Evolutionary conservation across 2,329 filamentous ascomycete genomes (phyloP).

Genomic region (Nemania diffusa): DNA sequence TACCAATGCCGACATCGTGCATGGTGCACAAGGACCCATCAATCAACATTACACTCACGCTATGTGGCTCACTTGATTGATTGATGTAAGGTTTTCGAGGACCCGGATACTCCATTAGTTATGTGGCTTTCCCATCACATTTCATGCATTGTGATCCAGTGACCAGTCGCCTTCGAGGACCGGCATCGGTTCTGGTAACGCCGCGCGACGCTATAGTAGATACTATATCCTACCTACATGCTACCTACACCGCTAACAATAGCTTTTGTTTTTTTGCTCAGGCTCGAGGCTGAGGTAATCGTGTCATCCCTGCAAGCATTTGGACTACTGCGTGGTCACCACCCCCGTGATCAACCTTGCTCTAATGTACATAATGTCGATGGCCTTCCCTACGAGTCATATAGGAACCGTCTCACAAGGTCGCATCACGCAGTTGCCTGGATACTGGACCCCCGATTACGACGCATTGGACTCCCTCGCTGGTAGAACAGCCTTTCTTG

Average conservation of each 20-base stretch:
- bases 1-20: neutral
- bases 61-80: neutral
- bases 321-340: conserved; percentile 18
- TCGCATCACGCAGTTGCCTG: neutral
- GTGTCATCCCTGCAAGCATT: neutral
- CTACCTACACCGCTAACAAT: neutral
- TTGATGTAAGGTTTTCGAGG: neutral
- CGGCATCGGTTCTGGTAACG: conserved; percentile 2
- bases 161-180: conserved; percentile 3
- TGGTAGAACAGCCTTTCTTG: neutral
- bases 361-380: neutral
- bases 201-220: neutral
- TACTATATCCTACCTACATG: neutral
- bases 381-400: neutral
- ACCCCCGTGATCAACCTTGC: neutral
- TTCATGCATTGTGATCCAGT: conserved; percentile 12
- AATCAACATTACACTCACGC: neutral
- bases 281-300: conserved; percentile 8
- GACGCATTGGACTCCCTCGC: neutral
- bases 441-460: neutral
- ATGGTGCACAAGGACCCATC: neutral
- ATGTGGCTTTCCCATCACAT: conserved; percentile 3
- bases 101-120: neutral
- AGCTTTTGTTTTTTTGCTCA: conserved; percentile 2
- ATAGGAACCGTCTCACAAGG: neutral